These are phyloP conservation scores for Cercis canadensis DNA, from an alignment of 306 rosid species.

Conservation along the genomic window DNA sequence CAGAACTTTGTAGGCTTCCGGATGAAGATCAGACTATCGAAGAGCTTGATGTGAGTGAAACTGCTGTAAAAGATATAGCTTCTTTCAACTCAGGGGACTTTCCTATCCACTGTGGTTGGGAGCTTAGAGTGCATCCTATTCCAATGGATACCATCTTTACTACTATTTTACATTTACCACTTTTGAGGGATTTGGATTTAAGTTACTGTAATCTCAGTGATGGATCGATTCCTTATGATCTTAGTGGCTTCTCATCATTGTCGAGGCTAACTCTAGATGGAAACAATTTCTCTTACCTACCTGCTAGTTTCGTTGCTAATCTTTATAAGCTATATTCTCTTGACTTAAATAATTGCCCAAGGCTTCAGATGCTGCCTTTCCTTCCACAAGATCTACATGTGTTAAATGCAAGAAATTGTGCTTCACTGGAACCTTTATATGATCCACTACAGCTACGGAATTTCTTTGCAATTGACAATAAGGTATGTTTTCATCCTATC, in stretches of 20 bases:
- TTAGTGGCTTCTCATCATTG: neutral
- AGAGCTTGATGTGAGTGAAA: neutral
- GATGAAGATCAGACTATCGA: neutral
- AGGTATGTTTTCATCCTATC: no score
- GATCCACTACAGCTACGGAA: conserved; percentile 19
- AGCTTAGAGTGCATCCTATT: neutral
- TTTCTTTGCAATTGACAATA: no score
- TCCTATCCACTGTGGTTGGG: neutral
- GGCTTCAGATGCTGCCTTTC: neutral
- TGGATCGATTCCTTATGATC: neutral
- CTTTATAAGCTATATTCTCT: neutral
- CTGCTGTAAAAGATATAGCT: neutral
- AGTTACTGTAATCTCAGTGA: neutral
- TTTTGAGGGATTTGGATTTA: neutral
- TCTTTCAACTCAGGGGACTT: neutral
- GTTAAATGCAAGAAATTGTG: conserved; percentile 8
- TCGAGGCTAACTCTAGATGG: neutral
- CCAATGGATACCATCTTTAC: neutral
- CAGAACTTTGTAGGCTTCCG: neutral
- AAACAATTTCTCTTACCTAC: neutral
- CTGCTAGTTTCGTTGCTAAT: neutral
- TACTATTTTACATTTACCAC: neutral
- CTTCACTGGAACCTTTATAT: conserved; percentile 22
- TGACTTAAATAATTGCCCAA: neutral
- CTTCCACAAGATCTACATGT: conserved; percentile 5